Percentiles rank a stretch among this genome's conserved stretches.
These are phyloP conservation scores for Gossypium arboreum DNA, from an alignment of 345 rosid species.

Conservation along the genomic window DNA sequence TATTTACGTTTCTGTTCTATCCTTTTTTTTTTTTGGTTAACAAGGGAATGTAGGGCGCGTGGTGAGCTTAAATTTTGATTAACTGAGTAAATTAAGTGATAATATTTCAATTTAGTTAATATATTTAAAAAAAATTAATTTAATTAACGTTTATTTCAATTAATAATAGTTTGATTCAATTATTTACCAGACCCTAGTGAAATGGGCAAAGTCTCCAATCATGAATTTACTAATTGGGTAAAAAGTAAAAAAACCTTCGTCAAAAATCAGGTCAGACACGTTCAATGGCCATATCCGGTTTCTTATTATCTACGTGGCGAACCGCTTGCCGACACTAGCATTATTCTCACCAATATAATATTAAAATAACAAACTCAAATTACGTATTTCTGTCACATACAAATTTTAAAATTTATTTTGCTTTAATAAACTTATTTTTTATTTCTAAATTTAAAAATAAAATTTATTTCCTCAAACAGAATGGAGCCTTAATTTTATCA, in stretches of 20 bases:
- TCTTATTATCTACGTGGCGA: conserved; percentile 11
- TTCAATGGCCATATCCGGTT: background rate
- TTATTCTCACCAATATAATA: background rate
- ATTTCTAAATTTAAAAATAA: too few species aligned
- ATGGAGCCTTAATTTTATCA: too few species aligned
- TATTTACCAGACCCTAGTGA: background rate
- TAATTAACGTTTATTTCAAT: too few species aligned
- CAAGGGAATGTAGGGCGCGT: too few species aligned
- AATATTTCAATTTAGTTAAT: too few species aligned
- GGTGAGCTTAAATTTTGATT: too few species aligned
- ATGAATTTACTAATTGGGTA: background rate
- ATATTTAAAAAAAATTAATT: too few species aligned
- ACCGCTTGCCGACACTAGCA: conserved; percentile 26
- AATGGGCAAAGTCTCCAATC: background rate
- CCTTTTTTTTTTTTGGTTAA: too few species aligned
- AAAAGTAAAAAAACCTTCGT: background rate
- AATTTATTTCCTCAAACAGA: too few species aligned
- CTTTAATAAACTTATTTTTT: too few species aligned
- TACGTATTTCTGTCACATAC: background rate
- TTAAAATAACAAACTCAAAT: background rate
- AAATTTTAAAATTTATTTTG: background rate
- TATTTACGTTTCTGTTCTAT: background rate
- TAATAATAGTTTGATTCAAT: too few species aligned
- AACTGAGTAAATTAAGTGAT: too few species aligned
- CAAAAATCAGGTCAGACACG: background rate